Evolutionary conservation across 495 filamentous ascomycete genomes (phyloP).

Genomic region (Sordaria brevicollis): DNA sequence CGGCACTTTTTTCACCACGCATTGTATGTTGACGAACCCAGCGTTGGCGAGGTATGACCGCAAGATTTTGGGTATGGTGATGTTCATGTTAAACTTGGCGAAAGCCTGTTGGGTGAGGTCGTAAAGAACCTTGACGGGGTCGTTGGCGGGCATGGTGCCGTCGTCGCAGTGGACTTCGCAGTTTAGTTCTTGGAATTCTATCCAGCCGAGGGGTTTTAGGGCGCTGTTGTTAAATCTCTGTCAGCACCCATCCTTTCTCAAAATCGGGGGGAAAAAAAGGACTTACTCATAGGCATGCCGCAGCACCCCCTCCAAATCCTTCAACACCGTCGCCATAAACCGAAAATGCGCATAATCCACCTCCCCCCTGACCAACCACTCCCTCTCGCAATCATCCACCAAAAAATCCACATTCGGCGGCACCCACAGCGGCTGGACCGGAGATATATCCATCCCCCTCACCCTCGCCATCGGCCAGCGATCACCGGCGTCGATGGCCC

Average conservation of each 20-base stretch:
- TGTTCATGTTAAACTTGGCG: constrained; percentile 25
- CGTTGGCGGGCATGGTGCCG: constrained; percentile 21
- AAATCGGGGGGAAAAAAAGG: neutral
- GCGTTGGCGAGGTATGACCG: constrained; percentile 37
- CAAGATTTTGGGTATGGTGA: constrained; percentile 38
- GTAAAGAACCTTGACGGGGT: constrained; percentile 26
- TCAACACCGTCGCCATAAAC: constrained; percentile 34
- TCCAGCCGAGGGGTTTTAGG: constrained; percentile 29
- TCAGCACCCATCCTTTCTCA: neutral
- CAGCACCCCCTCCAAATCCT: constrained; percentile 32
- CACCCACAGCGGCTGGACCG: constrained; percentile 32
- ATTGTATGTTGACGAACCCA: constrained; percentile 50
- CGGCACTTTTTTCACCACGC: constrained; percentile 41
- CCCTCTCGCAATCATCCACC: constrained; percentile 35
- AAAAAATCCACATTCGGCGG: constrained; percentile 31
- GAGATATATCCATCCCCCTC: constrained; percentile 23
- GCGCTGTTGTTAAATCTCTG: constrained; percentile 11
- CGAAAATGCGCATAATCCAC: constrained; percentile 34
- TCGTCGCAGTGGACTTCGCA: constrained; percentile 31
- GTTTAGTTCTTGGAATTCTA: constrained; percentile 35
- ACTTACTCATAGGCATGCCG: constrained; percentile 26
- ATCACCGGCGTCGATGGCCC: constrained; percentile 41
- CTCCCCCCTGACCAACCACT: constrained; percentile 26
- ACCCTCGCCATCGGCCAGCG: constrained; percentile 28
- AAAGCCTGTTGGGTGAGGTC: constrained; percentile 20